phyloP scores from a whole-genome alignment of 1,284 basidiomycete genomes.

The Ustilago loliicola region DNA sequence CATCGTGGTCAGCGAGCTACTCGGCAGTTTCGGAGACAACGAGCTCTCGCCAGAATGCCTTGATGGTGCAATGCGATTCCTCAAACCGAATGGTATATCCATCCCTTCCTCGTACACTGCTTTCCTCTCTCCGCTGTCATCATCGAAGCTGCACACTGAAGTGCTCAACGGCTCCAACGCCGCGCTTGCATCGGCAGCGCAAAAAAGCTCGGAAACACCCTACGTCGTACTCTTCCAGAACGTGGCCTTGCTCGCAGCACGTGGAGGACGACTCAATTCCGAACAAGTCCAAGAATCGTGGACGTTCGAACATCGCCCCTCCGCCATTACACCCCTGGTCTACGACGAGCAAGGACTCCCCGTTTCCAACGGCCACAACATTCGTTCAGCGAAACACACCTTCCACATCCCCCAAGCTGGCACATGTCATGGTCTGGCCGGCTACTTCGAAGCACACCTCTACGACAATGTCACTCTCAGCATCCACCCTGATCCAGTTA shows the following conservation, averaged over 20 bases:
- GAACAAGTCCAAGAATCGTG: slow-evolving; percentile 92
- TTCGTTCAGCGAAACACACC: slow-evolving; percentile 72
- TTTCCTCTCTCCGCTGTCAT: slow-evolving; percentile 91
- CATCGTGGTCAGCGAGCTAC: slow-evolving; percentile 92
- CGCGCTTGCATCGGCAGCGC: slow-evolving; percentile 30
- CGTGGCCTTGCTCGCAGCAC: slow-evolving; percentile 73
- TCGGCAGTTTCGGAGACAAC: slow-evolving; percentile 98
- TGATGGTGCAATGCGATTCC: slow-evolving; percentile 88
- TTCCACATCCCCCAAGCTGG: slow-evolving; percentile 96
- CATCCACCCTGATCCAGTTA: slow-evolving; percentile 88
- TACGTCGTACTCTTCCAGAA: slow-evolving; percentile 99
- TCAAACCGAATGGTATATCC: slow-evolving; percentile 82
- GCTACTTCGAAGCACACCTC: slow-evolving; percentile 95
- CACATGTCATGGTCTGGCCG: slow-evolving; percentile 94
- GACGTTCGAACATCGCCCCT: slow-evolving; percentile 86
- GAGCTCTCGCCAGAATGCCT: slow-evolving; percentile 97
- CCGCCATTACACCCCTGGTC: slow-evolving; percentile 51
- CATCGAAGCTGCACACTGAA: slow-evolving; percentile 80
- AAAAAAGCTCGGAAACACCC: slow-evolving; percentile 84
- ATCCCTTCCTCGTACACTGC: slow-evolving; percentile 97
- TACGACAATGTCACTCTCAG: slow-evolving; percentile 90
- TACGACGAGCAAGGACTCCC: slow-evolving; percentile 66
- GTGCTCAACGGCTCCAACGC: slow-evolving; percentile 43
- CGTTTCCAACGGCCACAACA: slow-evolving; percentile 72
- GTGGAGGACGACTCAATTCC: slow-evolving; percentile 75